Evolutionary conservation across 2,329 filamentous ascomycete genomes (phyloP).

Genomic region (Cytospora piceae): DNA sequence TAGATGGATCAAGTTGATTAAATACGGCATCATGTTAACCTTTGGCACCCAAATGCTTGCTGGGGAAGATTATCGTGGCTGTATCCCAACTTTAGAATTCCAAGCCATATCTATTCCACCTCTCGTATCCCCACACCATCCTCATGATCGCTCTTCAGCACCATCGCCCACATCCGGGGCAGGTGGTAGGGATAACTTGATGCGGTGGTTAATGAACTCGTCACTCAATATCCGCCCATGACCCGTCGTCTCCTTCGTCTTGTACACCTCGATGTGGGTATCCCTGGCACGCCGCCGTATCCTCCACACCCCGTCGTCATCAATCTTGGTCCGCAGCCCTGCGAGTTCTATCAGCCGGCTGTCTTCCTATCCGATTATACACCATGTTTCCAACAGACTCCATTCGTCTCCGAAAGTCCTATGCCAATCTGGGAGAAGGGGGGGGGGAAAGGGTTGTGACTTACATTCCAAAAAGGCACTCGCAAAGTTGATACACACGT

Average conservation of each 20-base stretch:
- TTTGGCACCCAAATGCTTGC: not conserved
- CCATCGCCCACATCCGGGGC: conserved; percentile 13
- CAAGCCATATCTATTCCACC: not conserved
- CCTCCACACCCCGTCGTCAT: conserved; percentile 78
- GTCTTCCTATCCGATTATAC: not conserved
- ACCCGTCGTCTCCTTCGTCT: conserved; percentile 68
- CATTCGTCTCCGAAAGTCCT: not conserved
- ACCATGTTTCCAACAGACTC: too few species aligned
- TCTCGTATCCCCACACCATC: not conserved
- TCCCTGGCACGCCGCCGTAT: conserved; percentile 69
- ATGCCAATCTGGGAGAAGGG: not conserved
- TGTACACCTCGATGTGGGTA: conserved; percentile 72
- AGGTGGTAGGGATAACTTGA: conserved; percentile 50
- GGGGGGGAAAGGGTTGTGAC: conserved; percentile 36
- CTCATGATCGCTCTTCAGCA: conserved; percentile 11
- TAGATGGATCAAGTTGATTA: conserved; percentile 19
- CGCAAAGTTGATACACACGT: conserved; percentile 91
- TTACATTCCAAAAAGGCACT: conserved; percentile 76
- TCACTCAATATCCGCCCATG: conserved; percentile 76
- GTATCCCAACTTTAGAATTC: not conserved
- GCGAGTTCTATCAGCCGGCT: not conserved
- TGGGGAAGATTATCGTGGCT: not conserved
- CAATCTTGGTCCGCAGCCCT: conserved; percentile 68
- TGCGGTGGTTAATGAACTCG: conserved; percentile 77
- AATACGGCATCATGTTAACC: conserved; percentile 10